Base-by-base conservation (phyloP, 768 basidiomycete genomes). In the Lactarius sp. region DNA sequence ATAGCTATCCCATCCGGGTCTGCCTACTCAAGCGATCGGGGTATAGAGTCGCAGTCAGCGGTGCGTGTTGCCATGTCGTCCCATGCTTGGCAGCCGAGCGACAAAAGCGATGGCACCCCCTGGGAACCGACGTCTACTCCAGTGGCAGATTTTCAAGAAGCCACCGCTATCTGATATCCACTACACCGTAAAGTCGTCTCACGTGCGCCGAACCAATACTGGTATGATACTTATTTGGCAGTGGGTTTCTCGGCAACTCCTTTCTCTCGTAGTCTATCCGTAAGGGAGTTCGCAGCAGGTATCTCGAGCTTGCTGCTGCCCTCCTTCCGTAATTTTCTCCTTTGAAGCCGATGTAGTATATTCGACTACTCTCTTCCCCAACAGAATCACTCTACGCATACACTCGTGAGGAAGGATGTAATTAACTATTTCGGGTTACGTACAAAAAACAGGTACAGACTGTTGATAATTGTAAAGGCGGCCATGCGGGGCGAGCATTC, bases 311-410 rank as follows among this genome's bases (percentile, higher is more conserved):
- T 85, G 52, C 80, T 81, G 41, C 80, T 80, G n/a, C 76, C 80
- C 57, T 88, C 86, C 66, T 81, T 85, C 67, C 80, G 79, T 18
- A 74, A 72, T 18, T 77, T 66, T 91, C 88, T 47, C 92, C 92
- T 72, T 85, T 88, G 79, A 94, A 94, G 20, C 92, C 92, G 50
- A 94, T 70, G 70, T 86, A 94, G 70, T 88, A 94, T 42, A 94
- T 73, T 31, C 87, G 77, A 3, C 87, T 83, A 18, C 75, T 66
- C 7, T 90, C 86, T 33, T 80, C 86, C 5, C 88, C 88, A 4
- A 78, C 79, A 2, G 90, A 77, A 47, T 90, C 83, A 59, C 83
- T 84, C 90, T 91, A 66, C 33, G 60, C 34, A 51, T n/a, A 18
- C 20, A 36, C 12, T 51, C 16, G 56, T 68, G 8, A 64, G 61